Conservation (phyloP, 805 yeast species). For the Cephaloascus fragrans region DNA sequence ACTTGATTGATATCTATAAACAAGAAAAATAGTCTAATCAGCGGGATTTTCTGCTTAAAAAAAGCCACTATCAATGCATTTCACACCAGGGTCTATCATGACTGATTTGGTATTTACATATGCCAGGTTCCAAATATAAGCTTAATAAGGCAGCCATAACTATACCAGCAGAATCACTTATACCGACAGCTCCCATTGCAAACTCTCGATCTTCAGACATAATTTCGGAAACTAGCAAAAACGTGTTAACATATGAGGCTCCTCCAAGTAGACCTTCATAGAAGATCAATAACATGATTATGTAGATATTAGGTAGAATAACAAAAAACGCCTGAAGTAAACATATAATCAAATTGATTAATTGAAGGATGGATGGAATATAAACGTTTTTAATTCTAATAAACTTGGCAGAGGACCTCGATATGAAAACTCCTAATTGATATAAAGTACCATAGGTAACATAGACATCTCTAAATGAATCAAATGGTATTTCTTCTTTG, state of each 20-base stretch:
- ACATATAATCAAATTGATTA: constrained; percentile 48
- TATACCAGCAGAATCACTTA: constrained; percentile 80
- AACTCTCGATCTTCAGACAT: constrained; percentile 51
- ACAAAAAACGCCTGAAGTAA: constrained; percentile 55
- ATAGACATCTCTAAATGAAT: constrained; percentile 70
- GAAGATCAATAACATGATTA: constrained; percentile 53
- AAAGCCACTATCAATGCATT: background rate
- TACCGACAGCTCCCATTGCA: constrained; percentile 74
- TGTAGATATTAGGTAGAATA: constrained; percentile 49
- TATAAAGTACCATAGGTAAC: constrained; percentile 86
- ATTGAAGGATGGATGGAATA: constrained; percentile 57
- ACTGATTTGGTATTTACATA: constrained; percentile 63
- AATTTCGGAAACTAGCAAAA: constrained; percentile 60
- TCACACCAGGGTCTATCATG: constrained; percentile 77
- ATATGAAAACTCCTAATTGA: constrained; percentile 87
- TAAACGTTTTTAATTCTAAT: constrained; percentile 51
- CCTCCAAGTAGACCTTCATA: constrained; percentile 94
- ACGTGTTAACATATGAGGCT: constrained; percentile 81
- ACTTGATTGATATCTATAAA: too few species aligned
- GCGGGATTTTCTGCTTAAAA: too few species aligned
- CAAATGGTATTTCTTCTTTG: constrained; percentile 58
- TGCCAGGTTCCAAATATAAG: constrained; percentile 58
- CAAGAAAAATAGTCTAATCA: too few species aligned
- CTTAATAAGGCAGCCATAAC: constrained; percentile 73
- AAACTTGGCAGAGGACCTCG: constrained; percentile 72